Conservation (phyloP, 2,329 filamentous ascomycete species). For the Plectosphaerella sp. region DNA sequence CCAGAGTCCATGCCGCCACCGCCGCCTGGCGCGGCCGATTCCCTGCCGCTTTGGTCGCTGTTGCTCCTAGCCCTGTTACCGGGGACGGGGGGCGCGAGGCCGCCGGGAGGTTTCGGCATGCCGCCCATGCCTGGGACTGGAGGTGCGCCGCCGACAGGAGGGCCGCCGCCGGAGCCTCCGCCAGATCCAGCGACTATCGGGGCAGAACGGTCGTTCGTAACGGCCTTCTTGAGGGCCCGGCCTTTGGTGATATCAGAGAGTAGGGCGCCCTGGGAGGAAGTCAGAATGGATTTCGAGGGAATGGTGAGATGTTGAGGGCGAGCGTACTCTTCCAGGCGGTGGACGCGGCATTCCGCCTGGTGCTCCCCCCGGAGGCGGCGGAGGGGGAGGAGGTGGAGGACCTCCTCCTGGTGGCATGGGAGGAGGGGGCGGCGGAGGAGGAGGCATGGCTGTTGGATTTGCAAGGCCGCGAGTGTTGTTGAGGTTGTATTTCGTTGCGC, state of each 20-base stretch:
- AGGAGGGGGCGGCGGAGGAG: slow-evolving; percentile 69
- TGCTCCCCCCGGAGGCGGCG: slow-evolving; percentile 38
- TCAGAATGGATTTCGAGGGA: slow-evolving; percentile 6
- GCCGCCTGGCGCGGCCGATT: slow-evolving; percentile 25
- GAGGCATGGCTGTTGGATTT: slow-evolving; percentile 25
- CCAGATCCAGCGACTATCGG: slow-evolving; percentile 58
- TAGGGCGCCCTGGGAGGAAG: slow-evolving; percentile 65
- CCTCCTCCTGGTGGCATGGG: slow-evolving; percentile 52
- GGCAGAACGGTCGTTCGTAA: slow-evolving; percentile 89
- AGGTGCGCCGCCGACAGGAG: slow-evolving; percentile 70
- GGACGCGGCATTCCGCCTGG: slow-evolving; percentile 50
- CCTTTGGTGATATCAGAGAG: slow-evolving; percentile 87
- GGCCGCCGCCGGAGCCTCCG: slow-evolving; percentile 46
- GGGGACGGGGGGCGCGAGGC: slow-evolving; percentile 68
- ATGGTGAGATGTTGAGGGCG: too few relatives aligned
- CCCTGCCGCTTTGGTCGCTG: slow-evolving; percentile 63
- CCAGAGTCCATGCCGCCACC: slow-evolving; percentile 42
- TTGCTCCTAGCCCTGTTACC: slow-evolving; percentile 74
- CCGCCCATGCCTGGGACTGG: slow-evolving; percentile 63
- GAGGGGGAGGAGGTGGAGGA: slow-evolving; percentile 63
- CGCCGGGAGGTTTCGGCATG: slow-evolving; percentile 48
- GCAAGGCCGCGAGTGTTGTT: neutral
- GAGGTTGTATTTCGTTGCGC: neutral
- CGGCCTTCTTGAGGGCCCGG: slow-evolving; percentile 72
- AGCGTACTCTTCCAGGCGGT: slow-evolving; percentile 60